Percentiles rank a stretch among this genome's conserved stretches.
These are phyloP conservation scores for Amoebophrya sp. DNA, from an alignment of 169 alveolate genomes.

Conservation along the genomic window DNA sequence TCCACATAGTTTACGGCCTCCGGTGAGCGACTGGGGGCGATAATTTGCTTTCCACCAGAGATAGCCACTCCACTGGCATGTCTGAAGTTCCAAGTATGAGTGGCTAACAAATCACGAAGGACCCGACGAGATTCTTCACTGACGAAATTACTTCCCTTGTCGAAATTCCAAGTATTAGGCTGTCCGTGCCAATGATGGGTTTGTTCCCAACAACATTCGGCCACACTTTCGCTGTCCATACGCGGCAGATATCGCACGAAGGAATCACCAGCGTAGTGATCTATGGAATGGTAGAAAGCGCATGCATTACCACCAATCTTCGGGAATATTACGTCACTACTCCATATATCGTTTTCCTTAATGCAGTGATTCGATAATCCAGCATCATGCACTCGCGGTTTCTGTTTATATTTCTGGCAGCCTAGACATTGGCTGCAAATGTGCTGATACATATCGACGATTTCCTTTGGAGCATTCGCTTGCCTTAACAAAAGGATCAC, in stretches of 20 bases:
- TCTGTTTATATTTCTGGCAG: not conserved
- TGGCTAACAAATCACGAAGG: too few relatives aligned
- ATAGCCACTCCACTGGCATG: too few relatives aligned
- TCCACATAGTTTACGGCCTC: not conserved
- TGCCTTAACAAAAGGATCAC: not conserved
- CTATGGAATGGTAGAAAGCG: not conserved
- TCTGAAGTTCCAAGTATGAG: not conserved
- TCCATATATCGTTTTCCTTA: not conserved
- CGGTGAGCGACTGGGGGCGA: too few relatives aligned
- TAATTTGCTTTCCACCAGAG: too few relatives aligned
- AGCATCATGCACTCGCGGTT: not conserved
- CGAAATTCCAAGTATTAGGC: not conserved
- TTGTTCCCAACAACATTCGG: not conserved
- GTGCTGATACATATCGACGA: not conserved
- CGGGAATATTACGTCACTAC: not conserved
- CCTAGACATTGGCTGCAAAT: not conserved
- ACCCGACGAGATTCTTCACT: not conserved
- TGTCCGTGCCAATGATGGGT: not conserved
- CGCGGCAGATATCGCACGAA: not conserved
- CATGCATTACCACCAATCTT: not conserved
- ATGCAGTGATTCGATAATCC: not conserved
- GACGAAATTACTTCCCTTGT: not conserved
- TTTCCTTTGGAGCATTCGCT: not conserved
- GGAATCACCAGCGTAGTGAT: not conserved
- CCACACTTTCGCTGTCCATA: not conserved